A percentile compares a stretch with the other conserved stretches of the same genome.
phyloP scores from a whole-genome alignment of 1,284 basidiomycete species.

The Leccinum fuscescens region DNA sequence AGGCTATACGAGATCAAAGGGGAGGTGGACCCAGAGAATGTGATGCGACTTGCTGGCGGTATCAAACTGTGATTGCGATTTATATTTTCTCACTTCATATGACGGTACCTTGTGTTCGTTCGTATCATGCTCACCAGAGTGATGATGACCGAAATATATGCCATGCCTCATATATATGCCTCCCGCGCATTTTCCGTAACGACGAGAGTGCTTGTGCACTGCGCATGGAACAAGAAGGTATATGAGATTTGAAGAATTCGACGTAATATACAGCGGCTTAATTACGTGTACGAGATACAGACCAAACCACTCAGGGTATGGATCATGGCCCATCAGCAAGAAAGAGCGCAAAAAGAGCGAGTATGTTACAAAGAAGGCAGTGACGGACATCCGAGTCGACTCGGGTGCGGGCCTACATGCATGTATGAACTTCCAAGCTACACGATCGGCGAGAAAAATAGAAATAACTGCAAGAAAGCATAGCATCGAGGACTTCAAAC shows the following conservation, averaged over 20 bases:
- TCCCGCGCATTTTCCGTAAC: too few relatives aligned
- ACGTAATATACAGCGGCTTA: too few relatives aligned
- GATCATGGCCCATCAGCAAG: too few relatives aligned
- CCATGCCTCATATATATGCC: too few relatives aligned
- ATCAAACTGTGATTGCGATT: constrained; percentile 21
- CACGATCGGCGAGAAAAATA: neutral
- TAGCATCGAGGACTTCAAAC: neutral
- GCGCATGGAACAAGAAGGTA: too few relatives aligned
- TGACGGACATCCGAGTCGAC: too few relatives aligned
- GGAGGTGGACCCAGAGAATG: constrained; percentile 44
- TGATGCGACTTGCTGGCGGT: constrained; percentile 55
- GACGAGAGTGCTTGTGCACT: neutral
- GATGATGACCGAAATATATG: neutral
- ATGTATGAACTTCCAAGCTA: neutral
- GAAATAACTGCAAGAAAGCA: neutral
- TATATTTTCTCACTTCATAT: neutral
- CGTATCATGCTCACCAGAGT: neutral
- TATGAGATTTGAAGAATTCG: too few relatives aligned
- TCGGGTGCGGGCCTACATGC: too few relatives aligned
- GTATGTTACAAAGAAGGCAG: too few relatives aligned
- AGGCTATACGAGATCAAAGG: constrained; percentile 39
- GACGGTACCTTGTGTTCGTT: neutral
- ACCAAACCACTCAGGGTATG: too few relatives aligned
- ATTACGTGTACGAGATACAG: too few relatives aligned
- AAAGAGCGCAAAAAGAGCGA: too few relatives aligned